Evolutionary conservation across 306 rosid species (phyloP).

Genomic region (Glycine soja): DNA sequence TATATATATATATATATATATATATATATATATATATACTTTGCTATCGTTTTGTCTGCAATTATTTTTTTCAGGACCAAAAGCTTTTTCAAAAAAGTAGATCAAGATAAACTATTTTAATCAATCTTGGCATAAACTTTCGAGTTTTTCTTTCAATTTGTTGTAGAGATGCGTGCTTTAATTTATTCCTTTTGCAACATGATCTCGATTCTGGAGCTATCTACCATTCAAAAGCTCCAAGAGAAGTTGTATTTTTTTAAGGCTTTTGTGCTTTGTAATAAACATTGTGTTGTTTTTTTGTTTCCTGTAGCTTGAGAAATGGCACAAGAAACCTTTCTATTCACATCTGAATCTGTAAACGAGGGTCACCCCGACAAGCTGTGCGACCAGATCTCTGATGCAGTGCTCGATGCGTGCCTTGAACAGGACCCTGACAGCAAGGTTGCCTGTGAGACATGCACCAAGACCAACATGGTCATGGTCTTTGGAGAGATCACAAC

Average conservation of each 20-base stretch:
- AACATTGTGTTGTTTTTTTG: conserved; percentile 16
- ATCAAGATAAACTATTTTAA: conserved; percentile 15
- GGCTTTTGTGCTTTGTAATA: conserved; percentile 18
- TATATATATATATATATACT: background rate
- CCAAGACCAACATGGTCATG: conserved; percentile 99
- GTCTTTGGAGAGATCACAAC: conserved; percentile 99
- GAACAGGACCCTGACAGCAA: conserved; percentile 97
- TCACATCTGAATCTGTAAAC: conserved; percentile 96
- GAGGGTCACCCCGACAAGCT: conserved; percentile 99
- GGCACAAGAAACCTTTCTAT: conserved; percentile 94
- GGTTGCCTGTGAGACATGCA: conserved; percentile 99
- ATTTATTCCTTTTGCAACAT: conserved; percentile 27
- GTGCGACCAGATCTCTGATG: conserved; percentile 99
- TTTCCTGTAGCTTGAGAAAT: conserved; percentile 57
- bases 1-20: too few species aligned
- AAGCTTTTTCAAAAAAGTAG: conserved; percentile 7
- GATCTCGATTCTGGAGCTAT: background rate
- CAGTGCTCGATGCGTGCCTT: conserved; percentile 99
- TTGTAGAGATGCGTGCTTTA: conserved; percentile 3
- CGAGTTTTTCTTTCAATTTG: background rate
- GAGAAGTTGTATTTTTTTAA: background rate
- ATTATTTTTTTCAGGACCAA: conserved; percentile 13
- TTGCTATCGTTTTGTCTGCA: conserved; percentile 29
- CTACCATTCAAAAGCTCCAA: conserved; percentile 1
- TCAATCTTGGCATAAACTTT: conserved; percentile 28